A percentile compares a stretch with the other conserved stretches of the same genome.
Evolutionary conservation across 179 eudicot genomes (phyloP).

Genomic region (Nepenthes alata): DNA sequence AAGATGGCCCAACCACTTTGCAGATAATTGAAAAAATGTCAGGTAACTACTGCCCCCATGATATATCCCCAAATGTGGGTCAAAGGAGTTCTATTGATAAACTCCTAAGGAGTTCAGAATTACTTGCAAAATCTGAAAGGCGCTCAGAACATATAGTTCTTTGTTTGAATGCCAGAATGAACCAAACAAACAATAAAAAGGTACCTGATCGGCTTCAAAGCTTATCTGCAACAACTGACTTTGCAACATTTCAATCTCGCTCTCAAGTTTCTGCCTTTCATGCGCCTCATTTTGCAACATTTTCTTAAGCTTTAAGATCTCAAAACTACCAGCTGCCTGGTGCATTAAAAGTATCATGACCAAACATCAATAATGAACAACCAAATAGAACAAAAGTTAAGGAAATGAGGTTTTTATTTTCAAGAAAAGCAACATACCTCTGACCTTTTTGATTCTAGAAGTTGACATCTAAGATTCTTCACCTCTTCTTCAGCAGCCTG

Average conservation of each 20-base stretch:
- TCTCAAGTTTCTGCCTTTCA: constrained; percentile 65
- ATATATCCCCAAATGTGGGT: no score
- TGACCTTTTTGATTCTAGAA: constrained; percentile 37
- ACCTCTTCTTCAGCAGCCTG: constrained; percentile 65
- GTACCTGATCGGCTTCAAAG: constrained; percentile 79
- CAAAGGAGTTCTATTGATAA: no score
- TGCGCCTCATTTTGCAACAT: constrained; percentile 60
- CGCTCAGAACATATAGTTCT: no score
- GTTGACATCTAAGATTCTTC: constrained; percentile 51
- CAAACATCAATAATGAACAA: background rate
- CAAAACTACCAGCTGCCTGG: constrained; percentile 55
- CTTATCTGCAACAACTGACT: constrained; percentile 67
- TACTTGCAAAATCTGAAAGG: no score
- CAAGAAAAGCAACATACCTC: constrained; percentile 41
- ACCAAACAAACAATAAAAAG: constrained; percentile 1
- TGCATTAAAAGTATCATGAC: constrained; percentile 6
- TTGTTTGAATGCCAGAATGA: background rate
- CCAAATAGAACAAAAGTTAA: background rate
- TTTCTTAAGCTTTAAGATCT: constrained; percentile 50
- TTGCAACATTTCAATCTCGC: constrained; percentile 62
- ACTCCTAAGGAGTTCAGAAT: no score
- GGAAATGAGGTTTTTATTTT: background rate
- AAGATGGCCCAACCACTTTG: no score
- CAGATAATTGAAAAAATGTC: no score
- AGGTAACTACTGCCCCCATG: no score